These are phyloP conservation scores for Patellifolia procumbens DNA, from an alignment of 179 eudicot species.

Conservation along the genomic window DNA sequence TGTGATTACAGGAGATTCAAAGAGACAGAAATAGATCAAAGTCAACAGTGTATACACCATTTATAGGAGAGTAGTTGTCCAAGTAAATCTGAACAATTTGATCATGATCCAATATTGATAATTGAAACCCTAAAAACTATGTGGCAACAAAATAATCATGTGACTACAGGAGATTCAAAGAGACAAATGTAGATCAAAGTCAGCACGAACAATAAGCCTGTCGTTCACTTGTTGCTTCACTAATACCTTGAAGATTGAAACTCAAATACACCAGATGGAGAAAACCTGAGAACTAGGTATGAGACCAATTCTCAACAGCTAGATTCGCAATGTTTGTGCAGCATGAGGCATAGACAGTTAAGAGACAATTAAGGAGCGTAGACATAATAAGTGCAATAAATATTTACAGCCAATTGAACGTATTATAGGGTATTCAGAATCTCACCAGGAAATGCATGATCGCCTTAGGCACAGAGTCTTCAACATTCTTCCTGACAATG, in stretches of 20 bases:
- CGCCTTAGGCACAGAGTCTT: slow-evolving; percentile 91
- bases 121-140: background rate
- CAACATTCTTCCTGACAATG: slow-evolving; percentile 80
- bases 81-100: no score
- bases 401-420: background rate
- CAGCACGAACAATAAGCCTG: background rate
- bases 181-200: background rate
- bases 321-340: background rate
- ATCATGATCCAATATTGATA: background rate
- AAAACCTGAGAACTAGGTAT: background rate
- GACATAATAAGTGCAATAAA: background rate
- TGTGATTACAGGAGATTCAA: background rate
- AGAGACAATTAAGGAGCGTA: background rate
- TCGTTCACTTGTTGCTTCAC: background rate
- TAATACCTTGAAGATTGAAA: background rate
- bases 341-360: background rate
- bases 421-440: background rate
- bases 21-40: background rate
- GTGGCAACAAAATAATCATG: slow-evolving; percentile 1
- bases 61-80: no score
- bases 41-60: background rate
- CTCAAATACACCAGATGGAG: background rate
- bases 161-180: background rate
- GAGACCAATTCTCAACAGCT: background rate
- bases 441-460: slow-evolving; percentile 97